Percentiles rank a stretch among this genome's conserved stretches.
phyloP scores from a whole-genome alignment of 495 filamentous ascomycete genomes.

The Neurospora hispaniola region DNA sequence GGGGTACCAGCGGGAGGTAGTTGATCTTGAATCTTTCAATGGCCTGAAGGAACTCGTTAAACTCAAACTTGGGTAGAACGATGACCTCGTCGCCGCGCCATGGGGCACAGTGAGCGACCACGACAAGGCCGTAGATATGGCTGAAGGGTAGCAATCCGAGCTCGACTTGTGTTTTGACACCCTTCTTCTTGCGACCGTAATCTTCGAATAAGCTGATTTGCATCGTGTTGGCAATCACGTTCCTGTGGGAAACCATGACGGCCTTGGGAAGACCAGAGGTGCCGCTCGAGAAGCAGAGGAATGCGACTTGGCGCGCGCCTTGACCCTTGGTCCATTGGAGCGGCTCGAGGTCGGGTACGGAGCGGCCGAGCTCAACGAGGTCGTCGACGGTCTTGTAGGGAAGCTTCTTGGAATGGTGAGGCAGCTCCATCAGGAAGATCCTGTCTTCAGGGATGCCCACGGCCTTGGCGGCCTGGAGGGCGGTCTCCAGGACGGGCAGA shows the following conservation, averaged over 20 bases:
- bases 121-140: conserved; percentile 79
- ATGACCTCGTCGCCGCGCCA: conserved; percentile 72
- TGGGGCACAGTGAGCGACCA: conserved; percentile 55
- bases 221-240: conserved; percentile 77
- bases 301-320: conserved; percentile 65
- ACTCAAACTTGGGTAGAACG: conserved; percentile 78
- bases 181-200: conserved; percentile 24
- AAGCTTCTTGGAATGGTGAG: conserved; percentile 39
- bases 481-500: conserved; percentile 56
- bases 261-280: conserved; percentile 92
- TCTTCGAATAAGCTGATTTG: conserved; percentile 50
- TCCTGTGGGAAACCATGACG: conserved; percentile 83
- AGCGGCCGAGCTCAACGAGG: conserved; percentile 52
- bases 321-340: conserved; percentile 65
- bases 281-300: conserved; percentile 82
- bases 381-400: conserved; percentile 64
- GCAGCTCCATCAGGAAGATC: conserved; percentile 65
- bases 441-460: conserved; percentile 58
- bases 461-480: conserved; percentile 57
- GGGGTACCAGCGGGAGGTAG: conserved; percentile 63
- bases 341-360: conserved; percentile 50
- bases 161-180: conserved; percentile 44
- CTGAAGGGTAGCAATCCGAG: conserved; percentile 73
- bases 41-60: conserved; percentile 49
- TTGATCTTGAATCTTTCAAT: conserved; percentile 68